Base-by-base conservation (phyloP, 495 filamentous ascomycete genomes). In the Penicillium bialowiezense region DNA sequence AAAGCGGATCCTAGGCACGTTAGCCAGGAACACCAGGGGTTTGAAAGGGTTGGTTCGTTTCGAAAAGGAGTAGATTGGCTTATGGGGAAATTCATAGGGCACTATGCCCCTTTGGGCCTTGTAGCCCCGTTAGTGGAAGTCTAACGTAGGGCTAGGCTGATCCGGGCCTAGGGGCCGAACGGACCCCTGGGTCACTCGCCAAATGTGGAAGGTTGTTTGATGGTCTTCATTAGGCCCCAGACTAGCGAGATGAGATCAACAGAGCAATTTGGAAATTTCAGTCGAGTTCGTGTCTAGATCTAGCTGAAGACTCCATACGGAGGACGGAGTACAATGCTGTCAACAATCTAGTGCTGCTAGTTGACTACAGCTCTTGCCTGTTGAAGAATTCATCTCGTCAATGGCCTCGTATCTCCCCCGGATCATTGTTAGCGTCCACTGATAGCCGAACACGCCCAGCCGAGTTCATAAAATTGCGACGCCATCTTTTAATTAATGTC, bases 1-100 rank as follows among this genome's bases (percentile, higher is more conserved):
- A 31, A 43, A 44, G 51, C 46, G 47, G 49, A n/a, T n/a, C n/a
- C 47, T 46, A 38, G 24, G 21, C 28, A 48, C 42, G 32, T 44
- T 33, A 43, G 40, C 29, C 50, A 53, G 29, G 42, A 54, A 44
- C 51, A 35, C 55, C 55, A 58, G 55, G 55, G 55, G 55, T 51
- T 58, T 47, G 24, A 31, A 18, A 18, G 34, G 15, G 14, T 10
- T 3, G n/a, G 8, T 13, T 6, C 1, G 13, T 20, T 26, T 0
- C 15, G 20, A 37, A 44, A 40, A 32, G 34, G 45, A 35, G 44
- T 8, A 18, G n/a, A 21, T 23, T 42, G 17, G 13, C 28, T 42
- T 18, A 18, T 18, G 33, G 44, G 44, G 9, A 14, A 28, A 10
- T 2, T 19, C 12, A 13, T 4, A 26, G 29, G 31, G 42, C 43